Evolutionary conservation across 176 grass and related monocot species (phyloP), one percentile per base, ranked within the genome.

Genomic region (Oryza meridionalis): DNA sequence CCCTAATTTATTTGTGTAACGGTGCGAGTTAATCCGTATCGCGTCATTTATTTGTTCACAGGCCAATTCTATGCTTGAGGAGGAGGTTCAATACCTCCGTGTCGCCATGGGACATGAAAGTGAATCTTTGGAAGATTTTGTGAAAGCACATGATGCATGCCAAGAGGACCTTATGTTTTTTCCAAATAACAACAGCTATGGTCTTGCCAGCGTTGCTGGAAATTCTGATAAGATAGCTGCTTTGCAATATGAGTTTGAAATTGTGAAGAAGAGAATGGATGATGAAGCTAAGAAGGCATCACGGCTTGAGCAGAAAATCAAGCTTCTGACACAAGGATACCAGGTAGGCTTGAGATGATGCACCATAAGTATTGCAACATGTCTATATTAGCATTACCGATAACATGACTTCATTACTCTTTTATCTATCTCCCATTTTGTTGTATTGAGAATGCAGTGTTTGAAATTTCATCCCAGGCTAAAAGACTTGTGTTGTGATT

Each of bases 131-230:
- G 95, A 98, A 68, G 92, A 94, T 59, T 98, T 98, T 74, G 84
- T 94, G 7, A 94, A 91, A 83, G 93, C 92, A 67, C 95, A 76
- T 65, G 92, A 91, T 91, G 87, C 95, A 77, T 98, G 95, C 84
- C 90, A 94, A 75, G 92, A 98, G 27, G 95, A 98, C 80, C 92
- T 98, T 79, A 91, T 95, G 91, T 93, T 91, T 86, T 98, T 98
- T 51, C 95, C 89, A 65, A 69, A 61, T 70, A 92, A 80, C 50
- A 85, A 82, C 65, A 93, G 81, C 83, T 94, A 94, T 84, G 92
- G 95, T 79, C 89, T 98, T 78, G 88, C 88, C 47, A 98, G 95
- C 72, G 82, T 98, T 61, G 79, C 95, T 86, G 82, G 81, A 64
- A 98, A 92, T 72, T 84, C 82, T 80, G 95, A 98, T 74, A 98